Base-by-base conservation (phyloP, 495 filamentous ascomycete genomes). In the Usnea hakonensis region DNA sequence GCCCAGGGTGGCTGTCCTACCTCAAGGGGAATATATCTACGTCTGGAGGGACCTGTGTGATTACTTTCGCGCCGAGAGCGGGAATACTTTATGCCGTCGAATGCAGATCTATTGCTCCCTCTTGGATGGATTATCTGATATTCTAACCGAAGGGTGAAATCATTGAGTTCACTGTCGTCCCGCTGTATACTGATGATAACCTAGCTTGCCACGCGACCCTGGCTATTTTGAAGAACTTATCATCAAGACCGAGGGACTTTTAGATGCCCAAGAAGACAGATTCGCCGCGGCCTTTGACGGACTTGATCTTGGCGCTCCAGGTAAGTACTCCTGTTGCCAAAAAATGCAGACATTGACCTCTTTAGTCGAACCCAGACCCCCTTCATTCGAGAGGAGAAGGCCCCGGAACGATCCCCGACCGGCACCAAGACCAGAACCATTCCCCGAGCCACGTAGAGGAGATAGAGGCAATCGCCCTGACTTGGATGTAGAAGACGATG, bases 41-140 rank as follows among this genome's bases (percentile, higher is more conserved):
- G 76, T 77, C 17, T 89, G 86, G 86, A 64, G 73, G 14, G 74
- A 81, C 40, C 68, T 87, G 53, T 68, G 70, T 57, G 62, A 68
- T 2, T 76, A 75, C 63, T 84, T 87, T 65, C 73, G 74, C 62
- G 69, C 75, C 33, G 79, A 84, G 61, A 78, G 83, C 55, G 73
- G 78, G 2, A 75, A 78, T 33, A 66, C 75, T 1, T 69, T 88
- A 38, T 67, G 69, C 5, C 72, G 74, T 17, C 81, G 86, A 10
- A 70, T 89, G 32, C 77, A 79, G 10, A 72, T 76, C 64, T 87
- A 86, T 66, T 76, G 77, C 26, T 68, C 66, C 17, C 44, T 55
- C 33, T 28, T 64, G 19, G 16, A 46, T 10, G 58, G n/a, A 26
- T 55, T 64, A 13, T 26, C 28, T 48, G 17, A 67, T 69, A 41